Conservation (phyloP, 345 rosid genomes). For the Eucalyptus victrix region DNA sequence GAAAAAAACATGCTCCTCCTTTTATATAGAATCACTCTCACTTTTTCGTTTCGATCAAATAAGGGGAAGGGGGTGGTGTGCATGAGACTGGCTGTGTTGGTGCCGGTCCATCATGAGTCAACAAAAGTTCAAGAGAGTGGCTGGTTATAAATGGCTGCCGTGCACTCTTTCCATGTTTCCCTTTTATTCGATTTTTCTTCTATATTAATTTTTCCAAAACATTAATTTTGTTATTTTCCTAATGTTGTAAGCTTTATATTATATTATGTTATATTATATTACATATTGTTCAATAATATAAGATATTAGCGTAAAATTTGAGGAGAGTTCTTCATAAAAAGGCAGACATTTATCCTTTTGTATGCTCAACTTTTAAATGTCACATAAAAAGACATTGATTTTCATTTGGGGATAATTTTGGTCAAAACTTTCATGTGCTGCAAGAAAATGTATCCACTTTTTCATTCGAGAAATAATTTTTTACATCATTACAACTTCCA, state of each 20-base stretch:
- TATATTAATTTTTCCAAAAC: no score
- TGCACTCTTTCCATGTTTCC: background rate
- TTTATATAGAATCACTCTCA: background rate
- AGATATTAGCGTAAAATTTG: background rate
- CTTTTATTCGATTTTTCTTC: background rate
- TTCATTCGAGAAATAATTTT: no score
- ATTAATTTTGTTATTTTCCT: background rate
- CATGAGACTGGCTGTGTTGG: no score
- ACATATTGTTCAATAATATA: no score
- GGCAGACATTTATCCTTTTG: background rate
- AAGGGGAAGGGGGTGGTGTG: background rate
- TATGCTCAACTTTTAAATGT: no score
- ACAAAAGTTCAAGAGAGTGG: background rate
- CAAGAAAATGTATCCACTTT: background rate
- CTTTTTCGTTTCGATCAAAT: background rate
- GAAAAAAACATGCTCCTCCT: background rate
- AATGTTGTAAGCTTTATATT: background rate
- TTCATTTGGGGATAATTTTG: background rate
- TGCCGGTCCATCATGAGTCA: background rate
- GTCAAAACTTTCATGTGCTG: background rate
- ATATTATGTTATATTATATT: no score
- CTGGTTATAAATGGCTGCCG: background rate
- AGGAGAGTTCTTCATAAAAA: background rate
- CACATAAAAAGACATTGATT: background rate
- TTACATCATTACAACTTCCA: background rate